A percentile compares a stretch with the other conserved stretches of the same genome.
phyloP scores from a whole-genome alignment of 2,329 filamentous ascomycete genomes.

The Colletotrichum magnum region DNA sequence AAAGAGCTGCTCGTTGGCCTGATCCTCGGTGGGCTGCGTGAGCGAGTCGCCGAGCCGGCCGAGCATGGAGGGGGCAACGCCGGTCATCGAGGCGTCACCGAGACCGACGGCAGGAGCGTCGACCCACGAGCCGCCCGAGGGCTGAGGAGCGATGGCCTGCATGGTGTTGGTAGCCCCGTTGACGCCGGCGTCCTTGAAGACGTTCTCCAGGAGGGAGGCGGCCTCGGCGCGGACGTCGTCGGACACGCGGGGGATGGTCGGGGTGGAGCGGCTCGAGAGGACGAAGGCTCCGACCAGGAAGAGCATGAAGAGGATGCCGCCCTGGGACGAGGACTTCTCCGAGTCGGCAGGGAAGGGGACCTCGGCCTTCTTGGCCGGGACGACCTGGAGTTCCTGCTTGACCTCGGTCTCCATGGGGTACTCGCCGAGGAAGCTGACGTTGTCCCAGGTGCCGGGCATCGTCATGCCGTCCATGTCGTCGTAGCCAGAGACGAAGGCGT shows the following conservation, averaged over 20 bases:
- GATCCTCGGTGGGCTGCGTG: slow-evolving; percentile 83
- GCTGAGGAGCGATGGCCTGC: slow-evolving; percentile 64
- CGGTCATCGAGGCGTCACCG: slow-evolving; percentile 60
- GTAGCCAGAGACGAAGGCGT: slow-evolving; percentile 79
- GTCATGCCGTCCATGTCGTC: slow-evolving; percentile 86
- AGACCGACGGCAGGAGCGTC: slow-evolving; percentile 56
- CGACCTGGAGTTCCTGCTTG: slow-evolving; percentile 71
- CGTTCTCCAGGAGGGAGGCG: slow-evolving; percentile 82
- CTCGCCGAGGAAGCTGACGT: slow-evolving; percentile 82
- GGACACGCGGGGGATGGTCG: slow-evolving; percentile 82
- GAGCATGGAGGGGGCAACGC: slow-evolving; percentile 71
- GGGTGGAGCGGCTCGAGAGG: slow-evolving; percentile 84
- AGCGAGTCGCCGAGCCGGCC: slow-evolving; percentile 78
- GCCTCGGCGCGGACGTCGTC: slow-evolving; percentile 86
- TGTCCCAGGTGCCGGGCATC: slow-evolving; percentile 87
- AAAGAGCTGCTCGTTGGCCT: slow-evolving; percentile 91
- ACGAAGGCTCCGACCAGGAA: slow-evolving; percentile 97
- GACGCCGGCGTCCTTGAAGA: slow-evolving; percentile 85
- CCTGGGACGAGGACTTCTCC: slow-evolving; percentile 80
- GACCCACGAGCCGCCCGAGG: slow-evolving; percentile 65
- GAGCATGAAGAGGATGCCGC: slow-evolving; percentile 91
- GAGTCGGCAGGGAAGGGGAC: slow-evolving; percentile 60
- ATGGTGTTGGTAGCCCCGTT: slow-evolving; percentile 59
- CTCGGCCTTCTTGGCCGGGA: slow-evolving; percentile 69
- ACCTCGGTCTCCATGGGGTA: slow-evolving; percentile 74